These are phyloP conservation scores for Pythium phragmitis DNA, from an alignment of 352 stramenopile genomes.

Conservation along the genomic window DNA sequence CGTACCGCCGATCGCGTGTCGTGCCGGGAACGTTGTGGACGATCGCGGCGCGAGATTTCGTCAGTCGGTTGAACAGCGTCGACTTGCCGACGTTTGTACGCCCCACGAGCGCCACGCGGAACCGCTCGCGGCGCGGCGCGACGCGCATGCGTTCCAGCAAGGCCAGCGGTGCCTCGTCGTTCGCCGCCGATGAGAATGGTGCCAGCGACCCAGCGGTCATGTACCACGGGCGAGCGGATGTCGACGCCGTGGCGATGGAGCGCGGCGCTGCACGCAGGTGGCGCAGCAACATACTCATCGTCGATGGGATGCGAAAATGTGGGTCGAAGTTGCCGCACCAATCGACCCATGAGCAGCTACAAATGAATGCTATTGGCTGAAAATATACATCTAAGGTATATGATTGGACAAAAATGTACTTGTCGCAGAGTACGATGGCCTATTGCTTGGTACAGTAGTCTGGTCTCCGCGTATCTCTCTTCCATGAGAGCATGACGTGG, in stretches of 20 bases:
- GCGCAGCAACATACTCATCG: constrained; percentile 38
- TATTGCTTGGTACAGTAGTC: background rate
- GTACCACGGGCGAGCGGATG: constrained; percentile 15
- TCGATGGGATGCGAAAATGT: background rate
- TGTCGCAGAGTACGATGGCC: background rate
- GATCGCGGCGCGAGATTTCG: constrained; percentile 71
- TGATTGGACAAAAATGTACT: constrained; percentile 6
- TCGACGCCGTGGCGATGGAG: constrained; percentile 8
- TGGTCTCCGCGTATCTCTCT: background rate
- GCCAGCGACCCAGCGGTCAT: background rate
- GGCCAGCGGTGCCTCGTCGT: constrained; percentile 21
- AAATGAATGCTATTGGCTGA: constrained; percentile 22
- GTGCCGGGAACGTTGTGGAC: constrained; percentile 84
- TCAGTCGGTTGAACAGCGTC: constrained; percentile 84
- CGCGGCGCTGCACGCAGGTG: constrained; percentile 33
- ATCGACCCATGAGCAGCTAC: constrained; percentile 20
- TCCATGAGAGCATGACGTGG: too few species aligned
- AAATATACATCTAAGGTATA: constrained; percentile 12
- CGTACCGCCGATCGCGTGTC: constrained; percentile 76
- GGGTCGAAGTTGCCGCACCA: constrained; percentile 26
- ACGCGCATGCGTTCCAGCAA: constrained; percentile 39
- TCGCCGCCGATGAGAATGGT: constrained; percentile 7
- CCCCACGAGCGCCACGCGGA: constrained; percentile 78
- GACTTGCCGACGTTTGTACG: constrained; percentile 86
- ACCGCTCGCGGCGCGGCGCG: constrained; percentile 41